phyloP scores from a whole-genome alignment of 306 rosid genomes.

The Carpinus viminea region DNA sequence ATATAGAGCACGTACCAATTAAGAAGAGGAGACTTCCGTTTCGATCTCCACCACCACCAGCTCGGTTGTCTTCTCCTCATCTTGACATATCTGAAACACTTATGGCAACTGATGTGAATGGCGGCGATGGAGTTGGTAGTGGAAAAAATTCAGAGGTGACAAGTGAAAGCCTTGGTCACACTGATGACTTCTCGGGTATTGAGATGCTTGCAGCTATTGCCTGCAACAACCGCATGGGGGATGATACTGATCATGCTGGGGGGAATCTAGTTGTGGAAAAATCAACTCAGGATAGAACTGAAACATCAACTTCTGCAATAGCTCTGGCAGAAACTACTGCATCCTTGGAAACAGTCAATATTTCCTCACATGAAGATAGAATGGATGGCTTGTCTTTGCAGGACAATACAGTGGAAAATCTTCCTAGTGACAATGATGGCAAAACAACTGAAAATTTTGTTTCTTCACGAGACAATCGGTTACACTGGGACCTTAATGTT shows the following conservation, averaged over 20 bases:
- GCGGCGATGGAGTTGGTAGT: not conserved
- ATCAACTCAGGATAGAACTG: slow-evolving; percentile 4
- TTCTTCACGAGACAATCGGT: slow-evolving; percentile 34
- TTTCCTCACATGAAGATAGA: slow-evolving; percentile 7
- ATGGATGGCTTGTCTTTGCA: slow-evolving; percentile 1
- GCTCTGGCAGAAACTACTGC: slow-evolving; percentile 6
- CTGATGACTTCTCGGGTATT: slow-evolving; percentile 42
- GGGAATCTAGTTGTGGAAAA: slow-evolving; percentile 10
- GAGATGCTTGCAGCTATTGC: slow-evolving; percentile 46
- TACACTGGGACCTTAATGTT: slow-evolving; percentile 48
- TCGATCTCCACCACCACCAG: slow-evolving; percentile 33
- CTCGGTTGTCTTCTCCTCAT: slow-evolving; percentile 8
- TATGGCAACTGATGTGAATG: not conserved
- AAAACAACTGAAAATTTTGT: slow-evolving; percentile 4
- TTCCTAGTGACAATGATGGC: not conserved
- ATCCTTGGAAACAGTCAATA: slow-evolving; percentile 11
- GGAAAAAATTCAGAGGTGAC: not conserved
- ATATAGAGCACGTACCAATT: slow-evolving; percentile 42
- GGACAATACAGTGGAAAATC: slow-evolving; percentile 3
- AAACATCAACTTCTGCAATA: slow-evolving; percentile 10
- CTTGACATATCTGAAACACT: not conserved
- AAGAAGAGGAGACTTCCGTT: slow-evolving; percentile 43
- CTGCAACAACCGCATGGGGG: slow-evolving; percentile 32
- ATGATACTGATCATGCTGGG: slow-evolving; percentile 8
- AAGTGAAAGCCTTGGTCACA: slow-evolving; percentile 9